Evolutionary conservation across 768 basidiomycete genomes (phyloP).

Genomic region (Naganishia vishniacii): DNA sequence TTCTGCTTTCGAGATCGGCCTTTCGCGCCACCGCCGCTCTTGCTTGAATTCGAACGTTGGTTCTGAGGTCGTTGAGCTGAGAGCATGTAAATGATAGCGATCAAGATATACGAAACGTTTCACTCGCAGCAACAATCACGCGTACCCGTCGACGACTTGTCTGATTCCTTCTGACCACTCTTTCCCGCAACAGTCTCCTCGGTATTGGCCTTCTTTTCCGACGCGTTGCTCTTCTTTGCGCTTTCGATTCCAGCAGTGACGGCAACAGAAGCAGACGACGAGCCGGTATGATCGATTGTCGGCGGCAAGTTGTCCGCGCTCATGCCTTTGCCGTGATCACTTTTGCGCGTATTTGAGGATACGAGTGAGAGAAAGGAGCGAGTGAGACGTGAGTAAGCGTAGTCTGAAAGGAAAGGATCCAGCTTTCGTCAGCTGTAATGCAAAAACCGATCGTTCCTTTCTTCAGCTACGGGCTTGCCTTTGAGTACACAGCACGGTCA

Average conservation of each 20-base stretch:
- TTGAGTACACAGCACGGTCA: not conserved
- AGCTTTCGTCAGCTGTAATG: slow-evolving; percentile 7
- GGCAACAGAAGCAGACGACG: not conserved
- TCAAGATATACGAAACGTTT: not conserved
- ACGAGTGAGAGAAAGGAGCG: not conserved
- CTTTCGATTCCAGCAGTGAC: slow-evolving; percentile 2
- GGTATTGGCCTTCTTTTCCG: not conserved
- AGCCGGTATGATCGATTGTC: slow-evolving; percentile 5
- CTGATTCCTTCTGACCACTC: not conserved
- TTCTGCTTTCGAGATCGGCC: slow-evolving; percentile 3
- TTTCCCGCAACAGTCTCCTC: not conserved
- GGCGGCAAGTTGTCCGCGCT: slow-evolving; percentile 20
- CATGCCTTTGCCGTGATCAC: slow-evolving; percentile 11
- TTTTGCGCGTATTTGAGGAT: not conserved
- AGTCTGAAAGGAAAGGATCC: not conserved
- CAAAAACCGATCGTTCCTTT: not conserved
- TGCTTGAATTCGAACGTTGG: slow-evolving; percentile 3
- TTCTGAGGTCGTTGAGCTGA: slow-evolving; percentile 12
- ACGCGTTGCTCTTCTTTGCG: not conserved
- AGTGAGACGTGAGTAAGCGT: not conserved
- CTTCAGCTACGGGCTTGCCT: slow-evolving; percentile 5
- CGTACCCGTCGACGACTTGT: not conserved
- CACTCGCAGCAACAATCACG: not conserved
- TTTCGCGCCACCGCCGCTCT: slow-evolving; percentile 8
- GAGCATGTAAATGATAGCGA: not conserved